Conservation (phyloP, 2,329 filamentous ascomycete genomes). For the Sporothrix curviconia region DNA sequence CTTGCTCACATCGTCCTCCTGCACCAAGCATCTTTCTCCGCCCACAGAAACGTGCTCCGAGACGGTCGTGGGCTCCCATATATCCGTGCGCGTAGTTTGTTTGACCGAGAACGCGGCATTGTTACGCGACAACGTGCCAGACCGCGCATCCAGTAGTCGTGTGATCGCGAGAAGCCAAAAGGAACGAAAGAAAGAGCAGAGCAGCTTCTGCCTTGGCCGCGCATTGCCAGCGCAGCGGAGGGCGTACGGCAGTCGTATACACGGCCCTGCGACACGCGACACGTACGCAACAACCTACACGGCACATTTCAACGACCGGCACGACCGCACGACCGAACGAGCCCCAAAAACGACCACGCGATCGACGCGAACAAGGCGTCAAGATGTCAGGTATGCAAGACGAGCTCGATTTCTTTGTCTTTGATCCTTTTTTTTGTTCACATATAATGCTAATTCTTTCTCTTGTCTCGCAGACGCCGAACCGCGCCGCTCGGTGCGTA, state of each 20-base stretch:
- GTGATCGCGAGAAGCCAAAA: constrained; percentile 1
- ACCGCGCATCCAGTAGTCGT: constrained; percentile 4
- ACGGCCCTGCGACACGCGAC: neutral
- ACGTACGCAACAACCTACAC: neutral
- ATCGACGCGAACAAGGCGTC: neutral
- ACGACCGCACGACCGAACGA: neutral
- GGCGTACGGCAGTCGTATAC: neutral
- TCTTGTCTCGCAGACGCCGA: constrained; percentile 63
- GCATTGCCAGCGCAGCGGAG: neutral
- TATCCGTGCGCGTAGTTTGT: too few species aligned
- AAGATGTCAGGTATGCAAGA: constrained; percentile 16
- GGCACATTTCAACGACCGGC: neutral
- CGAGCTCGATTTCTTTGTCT: too few species aligned
- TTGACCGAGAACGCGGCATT: too few species aligned
- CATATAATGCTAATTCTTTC: constrained; percentile 17
- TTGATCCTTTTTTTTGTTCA: too few species aligned
- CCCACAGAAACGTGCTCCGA: too few species aligned
- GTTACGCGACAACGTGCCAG: neutral
- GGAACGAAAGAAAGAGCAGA: too few species aligned
- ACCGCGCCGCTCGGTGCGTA: constrained; percentile 86
- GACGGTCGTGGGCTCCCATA: too few species aligned
- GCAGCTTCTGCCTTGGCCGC: too few species aligned
- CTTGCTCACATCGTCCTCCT: too few species aligned
- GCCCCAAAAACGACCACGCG: neutral
- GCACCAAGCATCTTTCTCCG: too few species aligned